Evolutionary conservation across 768 basidiomycete genomes (phyloP), one percentile per base, ranked within the genome.

Genomic region (Scleroderma bovista): DNA sequence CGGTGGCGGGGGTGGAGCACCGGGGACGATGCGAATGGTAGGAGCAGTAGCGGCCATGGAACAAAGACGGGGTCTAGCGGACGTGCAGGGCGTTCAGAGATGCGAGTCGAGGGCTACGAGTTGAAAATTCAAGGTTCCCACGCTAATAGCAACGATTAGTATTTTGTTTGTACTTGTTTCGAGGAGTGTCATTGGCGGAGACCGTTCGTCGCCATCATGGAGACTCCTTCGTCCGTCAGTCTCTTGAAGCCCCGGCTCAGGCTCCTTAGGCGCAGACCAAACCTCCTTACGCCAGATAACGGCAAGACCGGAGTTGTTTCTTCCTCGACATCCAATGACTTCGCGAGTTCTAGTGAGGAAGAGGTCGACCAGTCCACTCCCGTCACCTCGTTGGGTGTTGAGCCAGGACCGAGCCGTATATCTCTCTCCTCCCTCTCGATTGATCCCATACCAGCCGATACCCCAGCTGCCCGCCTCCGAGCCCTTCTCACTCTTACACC

Each of bases 1-100:
- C 1, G 81, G 70, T 5, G 74, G 57, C 38, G 82, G 79, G 1
- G 83, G 81, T 47, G 83, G 87, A 12, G 89, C 89, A 41, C 89
- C 89, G 22, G 89, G 89, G 50, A 92, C 75, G 54, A 86, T 61
- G 50, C 89, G 84, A 31, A 69, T 66, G 32, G 68, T 55, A 24
- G 59, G 6, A 43, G 66, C 58, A 15, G 33, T 19, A 41, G 70
- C 72, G 44, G 65, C 60, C 73, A 75, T 76, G 26, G 9, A 29
- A 29, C 26, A 29, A 29, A 29, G 26, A 29, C 9, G 26, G 5
- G 26, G 9, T 29, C 5, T 29, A 29, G 26, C 26, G 9, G 5
- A 29, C 4, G 26, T 5, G 26, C 9, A 29, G 9, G 9, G 26
- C 26, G 26, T 29, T 29, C 26, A 9, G 9, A 29, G 26, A 29